phyloP scores from a whole-genome alignment of 2,329 filamentous ascomycete species.

The Lojkania enalia region DNA sequence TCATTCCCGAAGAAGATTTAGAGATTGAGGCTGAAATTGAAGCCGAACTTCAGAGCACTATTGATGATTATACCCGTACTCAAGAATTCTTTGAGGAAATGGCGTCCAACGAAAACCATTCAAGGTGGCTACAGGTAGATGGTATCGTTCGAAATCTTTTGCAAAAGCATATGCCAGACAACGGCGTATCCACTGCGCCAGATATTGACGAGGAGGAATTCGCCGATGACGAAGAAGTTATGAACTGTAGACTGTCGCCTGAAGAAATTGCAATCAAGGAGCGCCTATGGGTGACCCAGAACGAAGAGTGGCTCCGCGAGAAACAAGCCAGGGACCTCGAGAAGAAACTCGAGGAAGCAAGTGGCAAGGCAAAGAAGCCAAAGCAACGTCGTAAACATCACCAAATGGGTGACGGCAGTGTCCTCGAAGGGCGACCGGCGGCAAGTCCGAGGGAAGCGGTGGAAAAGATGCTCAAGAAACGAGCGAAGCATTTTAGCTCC shows the following conservation, averaged over 20 bases:
- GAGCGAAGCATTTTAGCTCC: slow-evolving; percentile 44
- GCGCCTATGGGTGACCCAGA: slow-evolving; percentile 90
- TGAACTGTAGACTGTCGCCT: slow-evolving; percentile 73
- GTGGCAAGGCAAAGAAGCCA: slow-evolving; percentile 53
- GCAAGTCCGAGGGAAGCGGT: slow-evolving; percentile 51
- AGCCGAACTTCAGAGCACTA: slow-evolving; percentile 46
- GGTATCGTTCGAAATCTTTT: background rate
- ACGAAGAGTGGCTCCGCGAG: slow-evolving; percentile 87
- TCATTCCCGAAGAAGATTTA: slow-evolving; percentile 51
- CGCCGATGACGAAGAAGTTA: slow-evolving; percentile 84
- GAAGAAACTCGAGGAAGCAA: slow-evolving; percentile 64
- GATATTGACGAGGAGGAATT: slow-evolving; percentile 82
- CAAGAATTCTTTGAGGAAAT: too few species aligned
- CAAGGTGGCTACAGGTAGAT: too few species aligned
- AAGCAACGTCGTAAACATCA: slow-evolving; percentile 48
- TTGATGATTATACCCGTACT: slow-evolving; percentile 38
- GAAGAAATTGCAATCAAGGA: slow-evolving; percentile 83
- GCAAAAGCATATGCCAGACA: slow-evolving; percentile 1
- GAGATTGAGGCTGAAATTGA: slow-evolving; percentile 53
- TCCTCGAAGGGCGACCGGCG: slow-evolving; percentile 49
- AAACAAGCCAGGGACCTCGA: slow-evolving; percentile 83
- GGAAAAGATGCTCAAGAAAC: slow-evolving; percentile 51
- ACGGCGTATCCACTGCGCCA: slow-evolving; percentile 40
- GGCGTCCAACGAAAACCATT: too few species aligned
- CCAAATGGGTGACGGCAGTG: slow-evolving; percentile 46